phyloP scores from a whole-genome alignment of 352 stramenopile genomes.

The Globisporangium irregulare region DNA sequence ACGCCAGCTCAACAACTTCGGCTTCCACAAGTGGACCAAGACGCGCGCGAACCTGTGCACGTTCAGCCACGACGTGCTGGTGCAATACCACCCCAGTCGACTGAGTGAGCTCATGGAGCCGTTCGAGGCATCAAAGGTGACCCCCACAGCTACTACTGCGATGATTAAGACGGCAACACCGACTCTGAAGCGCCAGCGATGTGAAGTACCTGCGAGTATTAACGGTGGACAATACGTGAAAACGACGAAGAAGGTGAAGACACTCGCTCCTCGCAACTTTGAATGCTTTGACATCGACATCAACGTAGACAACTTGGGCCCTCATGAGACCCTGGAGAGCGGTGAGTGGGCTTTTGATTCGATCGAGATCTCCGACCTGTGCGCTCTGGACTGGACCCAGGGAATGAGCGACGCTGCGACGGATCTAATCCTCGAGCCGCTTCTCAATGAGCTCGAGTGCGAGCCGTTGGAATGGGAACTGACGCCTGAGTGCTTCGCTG shows the following conservation, averaged over 20 bases:
- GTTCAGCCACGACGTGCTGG: conserved; percentile 70
- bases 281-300: not conserved
- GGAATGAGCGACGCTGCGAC: not conserved
- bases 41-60: conserved; percentile 77
- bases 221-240: not conserved
- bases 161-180: not conserved
- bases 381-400: not conserved
- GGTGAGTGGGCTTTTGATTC: not conserved
- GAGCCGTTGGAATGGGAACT: not conserved
- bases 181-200: not conserved
- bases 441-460: not conserved
- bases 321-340: not conserved
- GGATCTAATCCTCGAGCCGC: not conserved
- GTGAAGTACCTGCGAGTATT: not conserved
- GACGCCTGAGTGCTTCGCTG: not conserved
- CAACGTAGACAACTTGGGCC: not conserved
- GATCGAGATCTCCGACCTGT: not conserved
- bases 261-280: not conserved
- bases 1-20: conserved; percentile 94
- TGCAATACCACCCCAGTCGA: conserved; percentile 35
- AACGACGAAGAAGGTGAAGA: not conserved
- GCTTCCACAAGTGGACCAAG: conserved; percentile 90
- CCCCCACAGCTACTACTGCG: not conserved
- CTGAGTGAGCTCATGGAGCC: not conserved
- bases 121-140: not conserved